A percentile compares a stretch with the other conserved stretches of the same genome.
Conservation (phyloP, 2,329 filamentous ascomycete species). For the Pezicula radicicola region DNA sequence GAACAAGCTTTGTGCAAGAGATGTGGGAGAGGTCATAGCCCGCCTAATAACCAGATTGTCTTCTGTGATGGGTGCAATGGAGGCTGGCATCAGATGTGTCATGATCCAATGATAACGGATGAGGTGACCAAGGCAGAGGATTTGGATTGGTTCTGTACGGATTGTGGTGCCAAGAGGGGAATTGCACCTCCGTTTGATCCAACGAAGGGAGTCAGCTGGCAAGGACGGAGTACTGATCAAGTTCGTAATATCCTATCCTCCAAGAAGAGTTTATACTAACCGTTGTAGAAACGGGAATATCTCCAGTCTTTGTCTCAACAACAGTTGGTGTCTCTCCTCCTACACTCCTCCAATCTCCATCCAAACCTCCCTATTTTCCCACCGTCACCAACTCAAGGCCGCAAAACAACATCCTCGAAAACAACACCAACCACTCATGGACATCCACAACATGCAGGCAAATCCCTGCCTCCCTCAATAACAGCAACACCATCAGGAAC, state of each 20-base stretch:
- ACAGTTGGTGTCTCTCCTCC: slow-evolving; percentile 61
- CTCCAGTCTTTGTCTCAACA: slow-evolving; percentile 57
- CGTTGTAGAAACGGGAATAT: slow-evolving; percentile 56
- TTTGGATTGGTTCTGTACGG: slow-evolving; percentile 68
- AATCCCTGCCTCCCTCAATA: slow-evolving; percentile 25
- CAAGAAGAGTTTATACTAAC: slow-evolving; percentile 11
- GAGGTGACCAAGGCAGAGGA: slow-evolving; percentile 64
- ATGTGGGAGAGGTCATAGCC: slow-evolving; percentile 70
- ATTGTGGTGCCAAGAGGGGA: slow-evolving; percentile 52
- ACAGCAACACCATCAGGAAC: slow-evolving; percentile 28
- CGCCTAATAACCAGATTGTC: slow-evolving; percentile 74
- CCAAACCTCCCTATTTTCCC: slow-evolving; percentile 67
- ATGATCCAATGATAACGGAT: slow-evolving; percentile 71
- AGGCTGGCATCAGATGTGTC: slow-evolving; percentile 79
- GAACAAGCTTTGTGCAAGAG: slow-evolving; percentile 65
- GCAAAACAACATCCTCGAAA: slow-evolving; percentile 6
- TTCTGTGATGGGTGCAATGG: slow-evolving; percentile 81
- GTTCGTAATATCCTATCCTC: slow-evolving; percentile 23
- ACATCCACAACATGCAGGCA: slow-evolving; percentile 12
- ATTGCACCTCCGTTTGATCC: slow-evolving; percentile 32
- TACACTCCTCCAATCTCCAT: slow-evolving; percentile 57
- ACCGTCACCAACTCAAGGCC: slow-evolving; percentile 6
- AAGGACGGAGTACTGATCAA: slow-evolving; percentile 35
- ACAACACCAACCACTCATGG: slow-evolving; percentile 16
- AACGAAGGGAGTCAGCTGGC: slow-evolving; percentile 33